phyloP scores from a whole-genome alignment of 1,284 basidiomycete genomes.

The Apiotrichum porosum region DNA sequence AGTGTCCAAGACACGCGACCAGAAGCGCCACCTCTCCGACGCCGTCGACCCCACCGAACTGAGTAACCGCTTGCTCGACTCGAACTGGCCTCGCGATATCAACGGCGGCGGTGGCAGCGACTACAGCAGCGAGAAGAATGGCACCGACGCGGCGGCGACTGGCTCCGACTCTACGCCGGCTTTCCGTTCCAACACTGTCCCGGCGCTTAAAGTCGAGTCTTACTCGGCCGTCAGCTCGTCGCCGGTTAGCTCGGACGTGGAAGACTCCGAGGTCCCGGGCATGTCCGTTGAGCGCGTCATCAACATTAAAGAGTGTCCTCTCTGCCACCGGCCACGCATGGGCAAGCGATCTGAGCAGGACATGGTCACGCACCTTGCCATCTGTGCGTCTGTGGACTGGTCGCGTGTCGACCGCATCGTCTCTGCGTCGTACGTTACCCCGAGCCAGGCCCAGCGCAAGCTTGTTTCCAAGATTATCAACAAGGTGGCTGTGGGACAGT shows the following conservation, averaged over 20 bases:
- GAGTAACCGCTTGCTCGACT: slow-evolving; percentile 4
- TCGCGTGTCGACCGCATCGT: slow-evolving; percentile 78
- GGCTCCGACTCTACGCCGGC: neutral
- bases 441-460: slow-evolving; percentile 91
- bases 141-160: neutral
- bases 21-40: slow-evolving; percentile 54
- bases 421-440: slow-evolving; percentile 93
- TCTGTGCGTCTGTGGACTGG: slow-evolving; percentile 93
- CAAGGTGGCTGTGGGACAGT: slow-evolving; percentile 78
- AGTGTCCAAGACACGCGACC: slow-evolving; percentile 62
- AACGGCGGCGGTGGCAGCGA: neutral
- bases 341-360: slow-evolving; percentile 84
- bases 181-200: neutral
- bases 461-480: slow-evolving; percentile 87
- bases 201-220: slow-evolving; percentile 26
- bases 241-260: slow-evolving; percentile 9
- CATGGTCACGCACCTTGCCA: slow-evolving; percentile 86
- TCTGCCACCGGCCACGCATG: slow-evolving; percentile 83
- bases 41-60: slow-evolving; percentile 10
- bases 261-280: slow-evolving; percentile 4
- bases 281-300: slow-evolving; percentile 76
- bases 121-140: neutral
- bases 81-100: neutral
- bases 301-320: slow-evolving; percentile 87
- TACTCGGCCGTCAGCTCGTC: slow-evolving; percentile 6